Conservation (phyloP, 805 yeast species). For the Zygoascus flipseniorum region DNA sequence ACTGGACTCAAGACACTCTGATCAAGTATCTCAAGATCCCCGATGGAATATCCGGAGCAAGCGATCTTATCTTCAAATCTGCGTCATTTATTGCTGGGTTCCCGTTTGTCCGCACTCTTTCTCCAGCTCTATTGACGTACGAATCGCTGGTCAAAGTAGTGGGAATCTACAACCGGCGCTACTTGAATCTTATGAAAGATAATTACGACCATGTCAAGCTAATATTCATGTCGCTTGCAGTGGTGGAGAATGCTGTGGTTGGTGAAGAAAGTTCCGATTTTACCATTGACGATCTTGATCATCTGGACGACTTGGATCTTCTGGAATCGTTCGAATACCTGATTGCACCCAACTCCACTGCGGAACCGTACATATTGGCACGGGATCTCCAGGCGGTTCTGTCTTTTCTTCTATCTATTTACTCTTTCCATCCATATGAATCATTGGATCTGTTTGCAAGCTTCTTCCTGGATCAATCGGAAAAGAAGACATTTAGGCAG, state of each 20-base stretch:
- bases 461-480: conserved; percentile 17
- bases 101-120: conserved; percentile 38
- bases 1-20: conserved; percentile 22
- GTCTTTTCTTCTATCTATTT: conserved; percentile 40
- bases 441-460: conserved; percentile 24
- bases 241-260: conserved; percentile 6
- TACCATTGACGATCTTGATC: conserved; percentile 16
- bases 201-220: conserved; percentile 37
- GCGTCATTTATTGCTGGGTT: conserved; percentile 38
- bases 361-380: conserved; percentile 32
- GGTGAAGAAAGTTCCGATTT: background rate
- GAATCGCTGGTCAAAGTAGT: conserved; percentile 38
- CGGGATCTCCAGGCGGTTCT: conserved; percentile 36
- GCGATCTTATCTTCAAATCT: conserved; percentile 33
- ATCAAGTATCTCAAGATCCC: conserved; percentile 30
- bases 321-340: conserved; percentile 34
- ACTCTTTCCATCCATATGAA: conserved; percentile 32
- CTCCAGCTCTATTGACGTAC: conserved; percentile 28
- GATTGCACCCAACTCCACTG: conserved; percentile 24
- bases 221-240: conserved; percentile 40
- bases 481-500: conserved; percentile 38
- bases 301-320: conserved; percentile 22
- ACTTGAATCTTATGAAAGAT: conserved; percentile 28
- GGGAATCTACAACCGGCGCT: conserved; percentile 38
- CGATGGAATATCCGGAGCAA: conserved; percentile 23